Base-by-base conservation (phyloP, 176 grass and related monocot species). In the bread wheat (Triticum aestivum) region DNA sequence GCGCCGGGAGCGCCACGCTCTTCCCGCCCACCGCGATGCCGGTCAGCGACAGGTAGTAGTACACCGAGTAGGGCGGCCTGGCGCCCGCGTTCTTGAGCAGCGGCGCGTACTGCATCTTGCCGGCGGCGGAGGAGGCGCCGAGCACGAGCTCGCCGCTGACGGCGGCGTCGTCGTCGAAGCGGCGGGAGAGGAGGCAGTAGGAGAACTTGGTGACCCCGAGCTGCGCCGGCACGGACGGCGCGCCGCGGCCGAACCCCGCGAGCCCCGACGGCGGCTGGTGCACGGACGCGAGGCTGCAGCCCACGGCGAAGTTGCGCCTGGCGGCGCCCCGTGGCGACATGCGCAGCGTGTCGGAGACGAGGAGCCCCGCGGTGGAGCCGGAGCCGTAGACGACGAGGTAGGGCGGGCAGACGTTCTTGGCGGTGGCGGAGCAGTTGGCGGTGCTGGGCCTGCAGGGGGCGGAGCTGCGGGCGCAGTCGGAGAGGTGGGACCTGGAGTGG, bases 171-270 rank as follows among this genome's bases (percentile, higher is more conserved):
- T 98, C 93, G 85, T 98, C 96, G 85, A 88, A 98, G 6, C 78
- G 90, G 4, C 93, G 91, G 12, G 96, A 95, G 8, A 98, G 68
- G 63, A 98, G 96, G 79, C 96, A 98, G 86, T 98, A 98, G 29
- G 93, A 88, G 88, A 98, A 98, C 24, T 69, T 87, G 32, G 1
- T 72, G 13, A 95, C 11, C 3, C 89, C 69, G 3, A 98, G 84
- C 83, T 98, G 96, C 23, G 86, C 49, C 0, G 93, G 96, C 37
- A 98, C 26, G 20, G 96, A 95, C 26, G 91, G 61, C 9, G 93
- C 61, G 47, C 96, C 86, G 5, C 93, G 93, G 13, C 96, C 96
- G 78, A 98, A 98, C 0, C 78, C 96, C 3, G 93, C 93, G 72
- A 98, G 84, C 4, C 96, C 96, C 3, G 85, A 86, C 21, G 93